Evolutionary conservation across 495 filamentous ascomycete species (phyloP).

Genomic region (Zalerion maritima): DNA sequence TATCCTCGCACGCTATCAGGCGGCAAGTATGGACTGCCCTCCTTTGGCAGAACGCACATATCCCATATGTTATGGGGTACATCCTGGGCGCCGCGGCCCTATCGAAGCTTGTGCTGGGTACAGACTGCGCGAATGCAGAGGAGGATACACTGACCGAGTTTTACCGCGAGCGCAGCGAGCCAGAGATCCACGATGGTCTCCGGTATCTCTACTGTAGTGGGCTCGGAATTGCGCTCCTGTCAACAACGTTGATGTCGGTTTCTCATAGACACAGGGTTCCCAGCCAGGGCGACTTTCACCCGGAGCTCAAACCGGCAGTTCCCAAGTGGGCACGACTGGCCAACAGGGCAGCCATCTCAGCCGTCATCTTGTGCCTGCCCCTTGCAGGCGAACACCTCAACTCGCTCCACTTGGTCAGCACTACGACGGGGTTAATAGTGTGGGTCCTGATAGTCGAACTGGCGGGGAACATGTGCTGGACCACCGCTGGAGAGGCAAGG

Average conservation of each 20-base stretch:
- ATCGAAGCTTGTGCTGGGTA: conserved; percentile 36
- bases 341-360: conserved; percentile 30
- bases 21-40: conserved; percentile 21
- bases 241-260: conserved; percentile 22
- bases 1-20: conserved; percentile 42
- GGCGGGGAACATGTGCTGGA: conserved; percentile 29
- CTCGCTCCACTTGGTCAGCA: conserved; percentile 32
- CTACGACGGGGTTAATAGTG: conserved; percentile 30
- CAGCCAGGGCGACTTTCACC: too few relatives aligned
- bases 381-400: conserved; percentile 28
- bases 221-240: conserved; percentile 33
- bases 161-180: conserved; percentile 27
- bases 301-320: too few relatives aligned
- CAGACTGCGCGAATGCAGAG: conserved; percentile 30
- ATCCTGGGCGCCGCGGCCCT: conserved; percentile 38
- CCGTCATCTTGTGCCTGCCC: conserved; percentile 34
- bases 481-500: conserved; percentile 24
- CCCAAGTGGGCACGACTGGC: conserved; percentile 29
- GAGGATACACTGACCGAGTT: conserved; percentile 27
- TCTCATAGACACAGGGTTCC: conserved; percentile 17
- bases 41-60: conserved; percentile 20
- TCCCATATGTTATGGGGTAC: conserved; percentile 44
- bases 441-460: conserved; percentile 36
- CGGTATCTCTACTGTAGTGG: conserved; percentile 47
- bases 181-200: conserved; percentile 28